phyloP scores from a whole-genome alignment of 1,284 basidiomycete species.

The Cryptococcus floricola region DNA sequence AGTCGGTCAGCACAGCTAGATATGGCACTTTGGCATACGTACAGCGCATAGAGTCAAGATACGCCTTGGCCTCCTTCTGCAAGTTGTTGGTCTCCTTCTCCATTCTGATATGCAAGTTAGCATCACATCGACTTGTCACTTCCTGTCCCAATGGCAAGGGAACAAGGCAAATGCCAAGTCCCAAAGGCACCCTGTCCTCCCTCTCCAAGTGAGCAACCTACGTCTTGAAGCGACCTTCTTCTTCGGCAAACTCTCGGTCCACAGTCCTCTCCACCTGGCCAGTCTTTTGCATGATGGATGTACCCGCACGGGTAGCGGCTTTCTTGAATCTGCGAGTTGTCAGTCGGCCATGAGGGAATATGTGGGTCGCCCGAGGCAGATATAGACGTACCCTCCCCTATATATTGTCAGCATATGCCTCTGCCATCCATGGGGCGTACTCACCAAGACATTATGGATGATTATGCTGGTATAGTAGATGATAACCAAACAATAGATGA shows the following conservation, averaged over 20 bases:
- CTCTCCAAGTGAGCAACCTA: slow-evolving; percentile 52
- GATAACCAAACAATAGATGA: neutral
- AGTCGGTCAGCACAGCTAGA: neutral
- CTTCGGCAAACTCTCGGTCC: slow-evolving; percentile 88
- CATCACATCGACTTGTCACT: neutral
- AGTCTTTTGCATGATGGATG: slow-evolving; percentile 92
- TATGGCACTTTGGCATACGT: slow-evolving; percentile 28
- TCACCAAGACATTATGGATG: slow-evolving; percentile 1
- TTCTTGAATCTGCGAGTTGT: slow-evolving; percentile 74
- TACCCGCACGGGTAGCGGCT: slow-evolving; percentile 86
- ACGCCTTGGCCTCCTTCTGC: slow-evolving; percentile 93
- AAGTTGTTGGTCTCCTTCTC: slow-evolving; percentile 89
- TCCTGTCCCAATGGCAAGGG: too few species aligned
- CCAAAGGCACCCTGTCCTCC: neutral
- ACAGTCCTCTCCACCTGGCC: slow-evolving; percentile 95
- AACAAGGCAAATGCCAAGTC: neutral
- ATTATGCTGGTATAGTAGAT: neutral
- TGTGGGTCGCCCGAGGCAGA: neutral
- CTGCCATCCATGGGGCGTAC: neutral
- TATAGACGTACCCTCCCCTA: slow-evolving; percentile 1
- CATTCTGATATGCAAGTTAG: slow-evolving; percentile 56
- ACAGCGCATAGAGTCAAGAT: slow-evolving; percentile 92
- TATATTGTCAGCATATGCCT: neutral
- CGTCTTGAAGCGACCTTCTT: slow-evolving; percentile 85
- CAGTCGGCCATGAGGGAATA: neutral